Base-by-base conservation (phyloP, 108 stramenopile species). In the Bacterosira constricta region DNA sequence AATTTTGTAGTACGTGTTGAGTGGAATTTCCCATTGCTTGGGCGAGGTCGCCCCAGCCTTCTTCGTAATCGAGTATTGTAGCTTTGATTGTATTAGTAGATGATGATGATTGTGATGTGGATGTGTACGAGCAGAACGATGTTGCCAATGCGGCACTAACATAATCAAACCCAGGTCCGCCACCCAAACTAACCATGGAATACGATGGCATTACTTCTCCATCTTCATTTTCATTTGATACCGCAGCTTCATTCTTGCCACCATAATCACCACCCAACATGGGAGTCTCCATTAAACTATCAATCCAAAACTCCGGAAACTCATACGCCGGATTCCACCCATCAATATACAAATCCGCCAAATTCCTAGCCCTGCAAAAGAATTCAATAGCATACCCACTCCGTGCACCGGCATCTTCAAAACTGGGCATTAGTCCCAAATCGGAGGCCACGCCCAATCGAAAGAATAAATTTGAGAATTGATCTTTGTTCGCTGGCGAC, bases 131-230 rank as follows among this genome's bases (percentile, higher is more conserved):
- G 49, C 54, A 52, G 72, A 86, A 84, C 26, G 71, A 26, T 7
- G 75, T 42, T 39, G 61, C 80, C 54, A 89, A 15, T 10, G 81
- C 72, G 12, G 46, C 58, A 23, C 57, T 77, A 13, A 85, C 85
- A 73, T 68, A 85, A 51, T 87, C 89, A 76, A 71, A 87, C 21
- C 86, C 89, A 6, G 89, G 89, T 17, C 89, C 89, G 31, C 89
- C 89, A 34, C 89, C 89, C 27, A 90, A 20, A 20, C 79, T 73
- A 7, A 66, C 65, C 38, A 53, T 15, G 13, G 69, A 70, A 23
- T 49, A 70, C 9, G 46, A 47, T 21, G 6, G 23, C 12, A 47
- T 4, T 3, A 18, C 17, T 18, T 4, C 44, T 18, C 44, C 3
- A 3, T 45, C 44, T 3, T 7, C 44, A n/a, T n/a, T n/a, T n/a